Base-by-base conservation (phyloP, 805 yeast genomes). In the Myxozyma udenii region DNA sequence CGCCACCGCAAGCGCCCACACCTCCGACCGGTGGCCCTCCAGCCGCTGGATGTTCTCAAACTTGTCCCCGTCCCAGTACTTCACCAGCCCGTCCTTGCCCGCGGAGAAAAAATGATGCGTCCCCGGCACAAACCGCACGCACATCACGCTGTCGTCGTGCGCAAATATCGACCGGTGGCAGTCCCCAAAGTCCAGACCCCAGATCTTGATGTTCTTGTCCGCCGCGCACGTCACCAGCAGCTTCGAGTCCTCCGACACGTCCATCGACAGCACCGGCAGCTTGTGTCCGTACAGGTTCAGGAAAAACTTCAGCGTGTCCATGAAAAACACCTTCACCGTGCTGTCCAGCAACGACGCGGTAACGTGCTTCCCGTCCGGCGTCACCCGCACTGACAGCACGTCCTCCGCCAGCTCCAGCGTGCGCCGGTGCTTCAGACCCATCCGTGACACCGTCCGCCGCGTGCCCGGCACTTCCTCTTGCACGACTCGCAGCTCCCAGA, bases 131-230 rank as follows among this genome's bases (percentile, higher is more conserved):
- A 93, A 93, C 55, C 74, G 78, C 26, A 91, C 95, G 58, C 78
- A 77, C 95, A 91, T 87, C 53, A 93, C 87, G 2, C 96, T 84
- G 68, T 93, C 99, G 64, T 89, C 95, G 67, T 93, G 99, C 1
- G 95, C 99, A 68, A 93, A 93, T 24, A 93, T 80, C 1, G 98
- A 91, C 67, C 85, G 85, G 69, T 93, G 98, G 74, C 98, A 93
- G 70, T 93, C 99, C 70, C 99, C 99, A 70, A 93, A 93, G 68
- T 93, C 98, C 52, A 93, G 73, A 46, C 99, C 99, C 99, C 99
- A 93, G 51, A 93, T 85, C 71, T 95, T 89, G 66, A 93, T 87
- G 69, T 93, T 93, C 69, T 93, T 93, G 71, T 93, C 99, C 0
- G 98, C 98, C 0, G 97, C 88, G 3, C 96, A 87, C 0, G 98